Percentiles rank a stretch among this genome's conserved stretches.
These are phyloP conservation scores for Penicillium pancosmium DNA, from an alignment of 495 filamentous ascomycete species.

Conservation along the genomic window DNA sequence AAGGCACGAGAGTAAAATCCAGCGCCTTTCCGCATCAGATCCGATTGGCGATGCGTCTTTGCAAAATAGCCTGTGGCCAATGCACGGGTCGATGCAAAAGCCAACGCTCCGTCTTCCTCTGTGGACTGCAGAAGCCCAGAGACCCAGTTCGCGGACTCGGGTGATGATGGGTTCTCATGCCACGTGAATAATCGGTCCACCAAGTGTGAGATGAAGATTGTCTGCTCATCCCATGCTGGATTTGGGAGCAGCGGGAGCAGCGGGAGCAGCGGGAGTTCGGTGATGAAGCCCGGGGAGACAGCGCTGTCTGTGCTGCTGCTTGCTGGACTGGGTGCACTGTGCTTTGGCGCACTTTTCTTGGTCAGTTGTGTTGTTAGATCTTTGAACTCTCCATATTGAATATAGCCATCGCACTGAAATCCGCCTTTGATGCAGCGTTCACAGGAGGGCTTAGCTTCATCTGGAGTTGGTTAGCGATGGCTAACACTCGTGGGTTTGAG, in stretches of 20 bases:
- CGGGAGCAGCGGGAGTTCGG: slow-evolving; percentile 4
- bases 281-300: not conserved
- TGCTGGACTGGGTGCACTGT: not conserved
- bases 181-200: slow-evolving; percentile 20
- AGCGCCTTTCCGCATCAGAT: slow-evolving; percentile 13
- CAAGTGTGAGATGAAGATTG: slow-evolving; percentile 13
- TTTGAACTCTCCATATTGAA: slow-evolving; percentile 17
- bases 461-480: slow-evolving; percentile 12
- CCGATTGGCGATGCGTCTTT: slow-evolving; percentile 12
- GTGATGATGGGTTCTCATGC: slow-evolving; percentile 14
- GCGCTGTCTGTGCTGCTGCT: not conserved
- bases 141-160: slow-evolving; percentile 16
- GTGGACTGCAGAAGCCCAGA: slow-evolving; percentile 2
- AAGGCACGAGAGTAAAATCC: slow-evolving; percentile 17
- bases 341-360: not conserved
- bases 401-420: slow-evolving; percentile 26
- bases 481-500: not conserved
- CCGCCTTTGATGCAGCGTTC: slow-evolving; percentile 25
- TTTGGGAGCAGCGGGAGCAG: slow-evolving; percentile 11
- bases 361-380: slow-evolving; percentile 8
- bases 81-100: slow-evolving; percentile 13
- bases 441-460: slow-evolving; percentile 28
- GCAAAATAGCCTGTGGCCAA: slow-evolving; percentile 19
- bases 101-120: not conserved
- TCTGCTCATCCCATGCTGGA: slow-evolving; percentile 15